A percentile compares a stretch with the other conserved stretches of the same genome.
These are phyloP conservation scores for Colletotrichum sp. DNA, from an alignment of 2,329 filamentous ascomycete genomes.

Conservation along the genomic window DNA sequence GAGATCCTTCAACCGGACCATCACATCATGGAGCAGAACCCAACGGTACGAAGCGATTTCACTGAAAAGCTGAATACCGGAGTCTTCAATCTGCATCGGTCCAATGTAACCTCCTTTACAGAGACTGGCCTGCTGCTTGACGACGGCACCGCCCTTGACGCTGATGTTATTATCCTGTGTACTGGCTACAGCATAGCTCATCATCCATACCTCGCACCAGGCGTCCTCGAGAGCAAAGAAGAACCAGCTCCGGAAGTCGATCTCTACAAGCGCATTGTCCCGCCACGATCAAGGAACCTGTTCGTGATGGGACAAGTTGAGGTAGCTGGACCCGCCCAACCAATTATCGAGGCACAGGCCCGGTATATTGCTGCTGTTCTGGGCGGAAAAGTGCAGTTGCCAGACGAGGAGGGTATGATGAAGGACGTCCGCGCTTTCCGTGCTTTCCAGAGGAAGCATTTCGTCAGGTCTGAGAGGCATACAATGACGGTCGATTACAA, in stretches of 20 bases:
- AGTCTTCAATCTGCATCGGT: conserved; percentile 35
- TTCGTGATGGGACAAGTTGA: conserved; percentile 39
- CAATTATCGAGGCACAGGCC: conserved; percentile 37
- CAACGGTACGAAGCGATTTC: conserved; percentile 33
- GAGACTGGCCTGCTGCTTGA: conserved; percentile 41
- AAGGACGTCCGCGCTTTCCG: conserved; percentile 29
- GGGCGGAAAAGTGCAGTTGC: conserved; percentile 28
- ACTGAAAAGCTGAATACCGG: conserved; percentile 36
- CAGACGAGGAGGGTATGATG: conserved; percentile 29
- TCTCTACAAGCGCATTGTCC: conserved; percentile 35
- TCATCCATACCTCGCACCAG: conserved; percentile 31
- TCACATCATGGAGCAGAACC: conserved; percentile 36
- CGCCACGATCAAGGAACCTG: conserved; percentile 33
- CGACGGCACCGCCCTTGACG: conserved; percentile 41
- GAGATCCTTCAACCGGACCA: conserved; percentile 36
- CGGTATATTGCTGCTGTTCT: conserved; percentile 35
- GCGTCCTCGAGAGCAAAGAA: conserved; percentile 24
- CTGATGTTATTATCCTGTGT: conserved; percentile 53
- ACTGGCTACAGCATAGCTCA: conserved; percentile 46
- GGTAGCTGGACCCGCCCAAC: conserved; percentile 33
- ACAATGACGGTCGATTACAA: conserved; percentile 29
- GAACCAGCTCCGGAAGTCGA: conserved; percentile 29
- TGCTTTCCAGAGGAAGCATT: conserved; percentile 27
- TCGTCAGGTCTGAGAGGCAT: conserved; percentile 37
- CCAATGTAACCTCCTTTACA: conserved; percentile 32